Conservation (phyloP, 176 grass and related monocot species). For the Hordeum marinum region DNA sequence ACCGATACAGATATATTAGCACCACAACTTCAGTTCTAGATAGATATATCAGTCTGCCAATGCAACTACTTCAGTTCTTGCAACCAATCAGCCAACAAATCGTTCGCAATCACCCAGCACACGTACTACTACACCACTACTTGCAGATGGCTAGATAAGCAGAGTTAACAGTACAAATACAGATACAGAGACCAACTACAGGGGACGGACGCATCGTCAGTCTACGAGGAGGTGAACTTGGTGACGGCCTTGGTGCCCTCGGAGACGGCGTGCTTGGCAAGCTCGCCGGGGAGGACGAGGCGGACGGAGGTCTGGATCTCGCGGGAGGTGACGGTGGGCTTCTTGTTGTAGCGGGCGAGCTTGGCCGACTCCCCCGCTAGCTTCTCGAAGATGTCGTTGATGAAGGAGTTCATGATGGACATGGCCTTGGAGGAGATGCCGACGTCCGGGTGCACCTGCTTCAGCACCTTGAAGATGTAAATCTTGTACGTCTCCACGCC, state of each 20-base stretch:
- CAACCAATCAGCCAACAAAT: too few relatives aligned
- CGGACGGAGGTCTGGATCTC: constrained; percentile 62
- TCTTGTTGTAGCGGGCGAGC: constrained; percentile 57
- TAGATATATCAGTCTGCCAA: too few relatives aligned
- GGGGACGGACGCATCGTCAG: too few relatives aligned
- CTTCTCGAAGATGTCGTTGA: constrained; percentile 95
- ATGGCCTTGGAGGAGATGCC: constrained; percentile 96
- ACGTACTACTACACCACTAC: too few relatives aligned
- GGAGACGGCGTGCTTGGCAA: constrained; percentile 59
- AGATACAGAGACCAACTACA: too few relatives aligned
- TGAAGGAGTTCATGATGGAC: constrained; percentile 95
- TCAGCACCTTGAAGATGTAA: constrained; percentile 96
- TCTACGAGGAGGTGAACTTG: constrained; percentile 46
- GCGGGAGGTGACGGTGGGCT: constrained; percentile 47
- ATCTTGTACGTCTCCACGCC: constrained; percentile 88
- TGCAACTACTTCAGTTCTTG: too few relatives aligned
- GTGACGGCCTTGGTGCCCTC: constrained; percentile 63
- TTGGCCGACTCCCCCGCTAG: constrained; percentile 34
- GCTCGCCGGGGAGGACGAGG: constrained; percentile 59
- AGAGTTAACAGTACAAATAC: too few relatives aligned
- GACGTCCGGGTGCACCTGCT: constrained; percentile 90
- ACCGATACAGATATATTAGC: too few relatives aligned
- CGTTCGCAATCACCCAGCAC: too few relatives aligned
- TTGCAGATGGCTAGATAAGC: too few relatives aligned
- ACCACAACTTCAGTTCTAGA: too few relatives aligned